Evolutionary conservation across 148 eudicot species (phyloP).

Genomic region (Polygonum maritimum): DNA sequence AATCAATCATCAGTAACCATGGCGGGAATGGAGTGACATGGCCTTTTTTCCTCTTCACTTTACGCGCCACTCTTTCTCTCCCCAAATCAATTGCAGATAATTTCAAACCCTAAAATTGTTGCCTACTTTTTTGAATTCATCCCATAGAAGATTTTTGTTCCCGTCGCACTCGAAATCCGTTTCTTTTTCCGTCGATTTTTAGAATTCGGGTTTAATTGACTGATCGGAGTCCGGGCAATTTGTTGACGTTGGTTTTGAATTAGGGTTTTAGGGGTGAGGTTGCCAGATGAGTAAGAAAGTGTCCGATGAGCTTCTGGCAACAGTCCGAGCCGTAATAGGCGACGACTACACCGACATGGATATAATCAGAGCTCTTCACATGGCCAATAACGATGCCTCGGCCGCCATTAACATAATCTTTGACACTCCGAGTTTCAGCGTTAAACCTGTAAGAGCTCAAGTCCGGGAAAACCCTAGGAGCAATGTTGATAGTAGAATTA

Average conservation of each 20-base stretch:
- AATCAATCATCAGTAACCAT: not conserved
- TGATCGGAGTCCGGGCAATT: not conserved
- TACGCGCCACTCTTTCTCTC: slow-evolving; percentile 3
- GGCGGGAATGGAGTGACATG: not conserved
- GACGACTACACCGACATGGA: slow-evolving; percentile 74
- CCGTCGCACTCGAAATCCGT: not conserved
- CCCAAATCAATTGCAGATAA: not conserved
- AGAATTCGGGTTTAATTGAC: not conserved
- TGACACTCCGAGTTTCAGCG: slow-evolving; percentile 61
- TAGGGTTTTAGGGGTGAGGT: slow-evolving; percentile 19
- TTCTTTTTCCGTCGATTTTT: not conserved
- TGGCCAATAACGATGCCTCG: slow-evolving; percentile 79
- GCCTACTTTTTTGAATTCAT: not conserved
- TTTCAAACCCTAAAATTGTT: slow-evolving; percentile 6
- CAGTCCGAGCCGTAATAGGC: slow-evolving; percentile 73
- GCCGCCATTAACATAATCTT: slow-evolving; percentile 90
- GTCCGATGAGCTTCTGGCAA: slow-evolving; percentile 47
- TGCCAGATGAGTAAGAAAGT: slow-evolving; percentile 50
- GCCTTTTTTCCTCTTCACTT: not conserved
- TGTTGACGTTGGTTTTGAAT: not conserved
- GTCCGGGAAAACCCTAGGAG: slow-evolving; percentile 27
- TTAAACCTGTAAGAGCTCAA: slow-evolving; percentile 21
- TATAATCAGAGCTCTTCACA: slow-evolving; percentile 82
- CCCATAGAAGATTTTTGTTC: not conserved
- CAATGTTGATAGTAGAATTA: slow-evolving; percentile 11